A percentile compares a stretch with the other conserved stretches of the same genome.
Conservation (phyloP, 1,284 basidiomycete species). For the Ustilago vetiveriae region DNA sequence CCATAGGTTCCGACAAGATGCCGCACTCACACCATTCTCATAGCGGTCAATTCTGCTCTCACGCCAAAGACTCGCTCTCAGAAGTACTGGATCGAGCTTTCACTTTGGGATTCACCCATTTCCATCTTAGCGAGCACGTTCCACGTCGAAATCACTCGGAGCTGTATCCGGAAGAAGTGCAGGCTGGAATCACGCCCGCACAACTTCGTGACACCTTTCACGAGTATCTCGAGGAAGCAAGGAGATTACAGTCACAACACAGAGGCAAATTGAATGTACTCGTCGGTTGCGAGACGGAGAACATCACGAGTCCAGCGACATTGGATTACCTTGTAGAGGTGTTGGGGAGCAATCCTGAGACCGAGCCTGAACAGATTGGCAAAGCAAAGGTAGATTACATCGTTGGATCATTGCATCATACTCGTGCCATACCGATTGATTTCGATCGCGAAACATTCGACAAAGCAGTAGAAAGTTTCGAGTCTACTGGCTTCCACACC, state of each 20-base stretch:
- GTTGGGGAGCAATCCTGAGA: constrained; percentile 68
- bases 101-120: constrained; percentile 79
- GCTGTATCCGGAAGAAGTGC: constrained; percentile 89
- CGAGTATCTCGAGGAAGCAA: constrained; percentile 79
- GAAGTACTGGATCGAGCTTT: constrained; percentile 83
- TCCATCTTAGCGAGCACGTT: constrained; percentile 92
- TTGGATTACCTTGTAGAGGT: constrained; percentile 70
- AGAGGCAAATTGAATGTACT: constrained; percentile 74
- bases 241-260: constrained; percentile 73
- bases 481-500: constrained; percentile 2
- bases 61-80: constrained; percentile 81
- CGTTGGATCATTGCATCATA: constrained; percentile 94
- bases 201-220: constrained; percentile 74
- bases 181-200: constrained; percentile 69
- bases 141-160: constrained; percentile 83
- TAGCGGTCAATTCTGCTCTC: constrained; percentile 94
- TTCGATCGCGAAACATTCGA: constrained; percentile 82
- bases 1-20: constrained; percentile 70
- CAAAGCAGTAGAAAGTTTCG: constrained; percentile 72
- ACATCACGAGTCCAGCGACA: constrained; percentile 76
- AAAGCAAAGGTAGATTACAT: constrained; percentile 78
- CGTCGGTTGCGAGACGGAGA: constrained; percentile 93
- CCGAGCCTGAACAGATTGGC: constrained; percentile 21
- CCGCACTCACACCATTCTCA: constrained; percentile 86
- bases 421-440: constrained; percentile 87